phyloP scores from a whole-genome alignment of 1,284 basidiomycete species.

The Tranzscheliella williamsii region DNA sequence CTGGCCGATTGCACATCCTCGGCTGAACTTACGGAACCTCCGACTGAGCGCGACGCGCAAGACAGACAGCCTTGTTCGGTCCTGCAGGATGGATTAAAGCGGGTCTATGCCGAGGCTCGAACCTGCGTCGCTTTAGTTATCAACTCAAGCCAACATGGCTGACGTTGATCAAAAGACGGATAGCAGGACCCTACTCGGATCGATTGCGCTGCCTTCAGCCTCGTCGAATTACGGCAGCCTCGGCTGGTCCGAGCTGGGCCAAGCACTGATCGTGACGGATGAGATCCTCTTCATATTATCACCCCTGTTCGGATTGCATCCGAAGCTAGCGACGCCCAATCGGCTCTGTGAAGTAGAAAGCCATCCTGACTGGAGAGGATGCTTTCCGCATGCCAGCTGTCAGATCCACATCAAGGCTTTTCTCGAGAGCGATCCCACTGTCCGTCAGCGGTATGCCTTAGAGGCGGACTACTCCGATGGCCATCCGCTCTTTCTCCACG shows the following conservation, averaged over 20 bases:
- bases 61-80: no score
- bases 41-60: no score
- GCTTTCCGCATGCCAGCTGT: slow-evolving; percentile 27
- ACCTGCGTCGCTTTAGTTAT: neutral
- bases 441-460: slow-evolving; percentile 13
- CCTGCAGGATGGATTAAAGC: no score
- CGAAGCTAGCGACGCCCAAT: slow-evolving; percentile 6
- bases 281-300: slow-evolving; percentile 21
- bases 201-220: slow-evolving; percentile 13
- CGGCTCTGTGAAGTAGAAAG: slow-evolving; percentile 19
- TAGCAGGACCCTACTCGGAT: slow-evolving; percentile 1
- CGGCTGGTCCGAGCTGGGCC: slow-evolving; percentile 25
- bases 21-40: no score
- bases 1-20: no score
- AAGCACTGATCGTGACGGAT: slow-evolving; percentile 24
- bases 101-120: no score
- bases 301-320: slow-evolving; percentile 11
- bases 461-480: slow-evolving; percentile 23
- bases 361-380: slow-evolving; percentile 21
- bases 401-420: slow-evolving; percentile 31
- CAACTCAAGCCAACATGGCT: neutral
- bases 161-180: neutral
- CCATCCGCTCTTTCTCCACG: slow-evolving; percentile 12
- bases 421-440: slow-evolving; percentile 7
- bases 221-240: slow-evolving; percentile 16